These are phyloP conservation scores for Phytophthora pseudosyringae DNA, from an alignment of 352 stramenopile species.

Conservation along the genomic window DNA sequence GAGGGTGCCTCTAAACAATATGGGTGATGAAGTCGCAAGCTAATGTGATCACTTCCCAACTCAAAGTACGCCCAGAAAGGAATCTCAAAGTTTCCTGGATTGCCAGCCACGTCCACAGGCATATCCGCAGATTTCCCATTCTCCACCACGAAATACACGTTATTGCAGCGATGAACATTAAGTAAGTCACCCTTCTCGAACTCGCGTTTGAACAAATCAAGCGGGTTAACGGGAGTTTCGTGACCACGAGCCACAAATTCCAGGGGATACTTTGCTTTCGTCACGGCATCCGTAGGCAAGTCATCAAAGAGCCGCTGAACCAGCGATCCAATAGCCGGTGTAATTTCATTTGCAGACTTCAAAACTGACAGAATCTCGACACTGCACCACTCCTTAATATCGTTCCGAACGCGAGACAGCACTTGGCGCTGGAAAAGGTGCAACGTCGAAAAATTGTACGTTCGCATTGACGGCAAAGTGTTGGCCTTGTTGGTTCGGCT, in stretches of 20 bases:
- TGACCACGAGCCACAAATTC: slow-evolving; percentile 72
- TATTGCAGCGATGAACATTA: slow-evolving; percentile 60
- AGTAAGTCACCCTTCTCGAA: slow-evolving; percentile 51
- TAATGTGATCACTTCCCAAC: slow-evolving; percentile 55
- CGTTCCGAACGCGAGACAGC: slow-evolving; percentile 63
- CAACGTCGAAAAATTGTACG: slow-evolving; percentile 63
- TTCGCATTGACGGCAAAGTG: slow-evolving; percentile 32
- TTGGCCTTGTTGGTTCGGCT: slow-evolving; percentile 22
- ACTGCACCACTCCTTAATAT: slow-evolving; percentile 88
- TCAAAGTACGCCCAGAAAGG: slow-evolving; percentile 86
- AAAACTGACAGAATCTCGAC: slow-evolving; percentile 85
- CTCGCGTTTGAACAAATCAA: slow-evolving; percentile 74
- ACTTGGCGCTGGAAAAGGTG: slow-evolving; percentile 82
- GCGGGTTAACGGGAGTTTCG: slow-evolving; percentile 58
- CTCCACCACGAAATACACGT: slow-evolving; percentile 77
- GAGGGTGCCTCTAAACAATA: slow-evolving; percentile 28
- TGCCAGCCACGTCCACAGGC: background rate
- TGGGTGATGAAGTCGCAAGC: slow-evolving; percentile 71
- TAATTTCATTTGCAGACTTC: slow-evolving; percentile 65
- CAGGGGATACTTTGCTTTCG: slow-evolving; percentile 72
- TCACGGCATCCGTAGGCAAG: slow-evolving; percentile 60
- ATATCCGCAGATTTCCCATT: slow-evolving; percentile 9
- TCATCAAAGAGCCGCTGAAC: slow-evolving; percentile 81
- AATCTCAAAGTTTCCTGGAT: slow-evolving; percentile 47
- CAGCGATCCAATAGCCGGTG: slow-evolving; percentile 64